phyloP scores from a whole-genome alignment of 495 filamentous ascomycete genomes.

The Aspergillus baeticus region DNA sequence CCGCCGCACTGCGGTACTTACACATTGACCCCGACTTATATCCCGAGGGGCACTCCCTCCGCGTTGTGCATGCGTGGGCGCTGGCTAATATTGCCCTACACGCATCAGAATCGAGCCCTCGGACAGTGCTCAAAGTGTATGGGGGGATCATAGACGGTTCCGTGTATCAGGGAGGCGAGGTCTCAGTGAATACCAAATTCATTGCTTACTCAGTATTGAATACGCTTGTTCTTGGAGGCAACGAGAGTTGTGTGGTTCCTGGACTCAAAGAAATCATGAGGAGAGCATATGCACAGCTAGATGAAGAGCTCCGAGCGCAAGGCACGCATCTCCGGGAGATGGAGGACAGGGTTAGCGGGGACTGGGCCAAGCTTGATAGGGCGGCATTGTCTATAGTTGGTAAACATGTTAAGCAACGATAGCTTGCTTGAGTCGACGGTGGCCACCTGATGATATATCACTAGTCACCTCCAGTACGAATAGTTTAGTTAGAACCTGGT shows the following conservation, averaged over 20 bases:
- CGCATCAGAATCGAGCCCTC: conserved; percentile 22
- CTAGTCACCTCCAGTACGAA: not conserved
- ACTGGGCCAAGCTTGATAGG: not conserved
- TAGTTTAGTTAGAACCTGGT: not conserved
- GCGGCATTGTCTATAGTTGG: no score
- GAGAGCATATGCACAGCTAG: conserved; percentile 30
- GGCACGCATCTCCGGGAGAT: conserved; percentile 31
- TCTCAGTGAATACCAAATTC: conserved; percentile 31
- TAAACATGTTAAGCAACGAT: no score
- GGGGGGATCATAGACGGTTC: conserved; percentile 10
- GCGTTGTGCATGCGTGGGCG: conserved; percentile 44
- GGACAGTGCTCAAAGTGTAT: conserved; percentile 8
- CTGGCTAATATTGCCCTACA: conserved; percentile 38
- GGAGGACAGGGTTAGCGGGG: conserved; percentile 18
- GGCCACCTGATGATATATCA: not conserved
- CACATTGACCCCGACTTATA: conserved; percentile 40
- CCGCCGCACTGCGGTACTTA: conserved; percentile 38
- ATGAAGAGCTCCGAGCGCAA: conserved; percentile 29
- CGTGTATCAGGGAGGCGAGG: conserved; percentile 16
- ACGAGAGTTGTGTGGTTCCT: conserved; percentile 35
- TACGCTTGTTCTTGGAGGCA: conserved; percentile 41
- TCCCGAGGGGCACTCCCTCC: conserved; percentile 37
- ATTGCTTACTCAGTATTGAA: conserved; percentile 37
- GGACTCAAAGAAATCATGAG: conserved; percentile 34
- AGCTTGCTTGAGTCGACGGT: not conserved